phyloP scores from a whole-genome alignment of 495 filamentous ascomycete species.

The Daldinia vernicosa region DNA sequence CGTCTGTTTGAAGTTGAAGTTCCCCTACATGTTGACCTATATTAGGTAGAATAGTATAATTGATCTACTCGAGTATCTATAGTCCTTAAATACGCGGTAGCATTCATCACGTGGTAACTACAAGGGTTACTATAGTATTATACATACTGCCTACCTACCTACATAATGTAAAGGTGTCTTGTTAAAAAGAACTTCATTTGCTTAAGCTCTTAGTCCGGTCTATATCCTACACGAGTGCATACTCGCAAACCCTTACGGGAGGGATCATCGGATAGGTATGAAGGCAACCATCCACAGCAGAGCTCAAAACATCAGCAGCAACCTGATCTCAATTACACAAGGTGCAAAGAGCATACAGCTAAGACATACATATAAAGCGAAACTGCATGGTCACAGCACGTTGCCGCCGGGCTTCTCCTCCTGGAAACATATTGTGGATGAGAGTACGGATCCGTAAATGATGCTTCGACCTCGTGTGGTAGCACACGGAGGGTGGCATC shows the following conservation, averaged over 20 bases:
- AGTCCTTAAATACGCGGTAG: background rate
- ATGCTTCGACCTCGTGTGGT: conserved; percentile 24
- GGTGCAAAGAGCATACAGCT: conserved; percentile 27
- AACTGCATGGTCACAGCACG: conserved; percentile 25
- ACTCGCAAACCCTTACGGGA: conserved; percentile 2
- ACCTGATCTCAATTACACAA: conserved; percentile 39
- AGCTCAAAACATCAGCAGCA: conserved; percentile 35
- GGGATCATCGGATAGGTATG: conserved; percentile 29
- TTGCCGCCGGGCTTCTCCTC: conserved; percentile 8
- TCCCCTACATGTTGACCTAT: no score
- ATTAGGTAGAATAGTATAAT: background rate
- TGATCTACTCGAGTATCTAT: background rate
- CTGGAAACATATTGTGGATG: conserved; percentile 12
- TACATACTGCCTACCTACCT: background rate
- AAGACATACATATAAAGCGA: conserved; percentile 33
- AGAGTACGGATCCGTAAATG: conserved; percentile 5
- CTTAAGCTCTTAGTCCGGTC: background rate
- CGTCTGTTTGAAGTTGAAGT: no score
- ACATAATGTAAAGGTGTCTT: background rate
- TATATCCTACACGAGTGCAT: background rate
- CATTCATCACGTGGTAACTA: background rate
- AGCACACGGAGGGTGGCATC: conserved; percentile 3
- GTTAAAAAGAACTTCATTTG: background rate
- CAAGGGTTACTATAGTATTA: background rate
- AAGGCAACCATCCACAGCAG: conserved; percentile 35